These are phyloP conservation scores for Nemania sp. DNA, from an alignment of 2,329 filamentous ascomycete species.

Conservation along the genomic window DNA sequence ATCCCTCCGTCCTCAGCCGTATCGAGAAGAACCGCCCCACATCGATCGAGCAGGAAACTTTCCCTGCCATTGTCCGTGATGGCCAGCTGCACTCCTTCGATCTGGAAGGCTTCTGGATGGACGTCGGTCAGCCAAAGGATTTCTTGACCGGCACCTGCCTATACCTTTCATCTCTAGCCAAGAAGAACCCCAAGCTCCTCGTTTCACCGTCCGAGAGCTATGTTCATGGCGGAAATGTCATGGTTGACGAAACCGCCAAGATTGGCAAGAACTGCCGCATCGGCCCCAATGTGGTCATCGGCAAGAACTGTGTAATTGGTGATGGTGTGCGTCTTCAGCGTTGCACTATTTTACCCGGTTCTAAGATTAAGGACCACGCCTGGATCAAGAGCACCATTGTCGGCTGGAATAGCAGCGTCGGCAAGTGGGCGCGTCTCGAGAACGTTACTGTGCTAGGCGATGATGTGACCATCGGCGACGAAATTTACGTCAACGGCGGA, in stretches of 20 bases:
- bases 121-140: conserved; percentile 97
- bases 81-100: conserved; percentile 94
- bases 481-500: conserved; percentile 97
- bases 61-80: conserved; percentile 89
- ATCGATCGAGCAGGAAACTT: conserved; percentile 98
- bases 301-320: conserved; percentile 86
- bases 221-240: conserved; percentile 90
- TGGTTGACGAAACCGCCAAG: conserved; percentile 92
- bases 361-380: conserved; percentile 97
- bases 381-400: conserved; percentile 99
- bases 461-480: conserved; percentile 95
- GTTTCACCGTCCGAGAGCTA: conserved; percentile 73
- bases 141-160: conserved; percentile 96
- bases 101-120: conserved; percentile 99
- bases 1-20: conserved; percentile 84
- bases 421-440: conserved; percentile 93
- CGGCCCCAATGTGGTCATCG: conserved; percentile 94
- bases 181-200: conserved; percentile 85
- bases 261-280: conserved; percentile 99
- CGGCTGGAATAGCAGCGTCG: conserved; percentile 96
- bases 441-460: conserved; percentile 98
- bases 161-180: conserved; percentile 89
- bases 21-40: conserved; percentile 91
- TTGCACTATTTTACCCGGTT: conserved; percentile 84
- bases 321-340: conserved; percentile 94